Evolutionary conservation across 768 basidiomycete species (phyloP).

Genomic region (Hebeloma cylindrosporum): DNA sequence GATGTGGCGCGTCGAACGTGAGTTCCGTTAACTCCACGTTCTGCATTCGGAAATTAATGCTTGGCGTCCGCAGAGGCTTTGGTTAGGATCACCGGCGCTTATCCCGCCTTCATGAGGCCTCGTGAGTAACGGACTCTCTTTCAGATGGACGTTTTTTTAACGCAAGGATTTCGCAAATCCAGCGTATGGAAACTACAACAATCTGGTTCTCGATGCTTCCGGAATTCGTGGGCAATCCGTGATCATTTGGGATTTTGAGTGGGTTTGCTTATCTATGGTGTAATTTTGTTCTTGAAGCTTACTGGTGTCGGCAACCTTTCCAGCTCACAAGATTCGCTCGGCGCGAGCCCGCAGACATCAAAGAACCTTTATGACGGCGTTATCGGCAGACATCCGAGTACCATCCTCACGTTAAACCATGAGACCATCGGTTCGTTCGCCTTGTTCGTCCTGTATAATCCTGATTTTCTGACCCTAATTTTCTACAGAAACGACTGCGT

Average conservation of each 20-base stretch:
- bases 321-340: constrained; percentile 32
- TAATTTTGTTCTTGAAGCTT: neutral
- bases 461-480: neutral
- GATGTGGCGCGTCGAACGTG: constrained; percentile 38
- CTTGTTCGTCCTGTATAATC: neutral
- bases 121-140: constrained; percentile 22
- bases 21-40: too few species aligned
- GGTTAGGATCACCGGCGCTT: constrained; percentile 33
- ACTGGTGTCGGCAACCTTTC: neutral
- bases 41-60: too few species aligned
- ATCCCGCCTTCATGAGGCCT: constrained; percentile 41
- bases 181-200: constrained; percentile 45
- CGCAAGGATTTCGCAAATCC: neutral
- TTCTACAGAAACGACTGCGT: constrained; percentile 27
- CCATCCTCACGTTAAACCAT: constrained; percentile 35
- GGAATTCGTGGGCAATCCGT: constrained; percentile 30
- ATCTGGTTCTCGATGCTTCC: constrained; percentile 34
- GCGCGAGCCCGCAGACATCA: constrained; percentile 22
- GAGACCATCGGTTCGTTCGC: constrained; percentile 25
- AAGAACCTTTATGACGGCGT: constrained; percentile 24
- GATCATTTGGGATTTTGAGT: constrained; percentile 43
- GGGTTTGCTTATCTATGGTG: constrained; percentile 7
- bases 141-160: neutral
- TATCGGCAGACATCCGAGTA: constrained; percentile 23
- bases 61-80: constrained; percentile 30